Evolutionary conservation across 1,284 basidiomycete genomes (phyloP), one percentile per base, ranked within the genome.

Genomic region (Melampsora larici-populina): DNA sequence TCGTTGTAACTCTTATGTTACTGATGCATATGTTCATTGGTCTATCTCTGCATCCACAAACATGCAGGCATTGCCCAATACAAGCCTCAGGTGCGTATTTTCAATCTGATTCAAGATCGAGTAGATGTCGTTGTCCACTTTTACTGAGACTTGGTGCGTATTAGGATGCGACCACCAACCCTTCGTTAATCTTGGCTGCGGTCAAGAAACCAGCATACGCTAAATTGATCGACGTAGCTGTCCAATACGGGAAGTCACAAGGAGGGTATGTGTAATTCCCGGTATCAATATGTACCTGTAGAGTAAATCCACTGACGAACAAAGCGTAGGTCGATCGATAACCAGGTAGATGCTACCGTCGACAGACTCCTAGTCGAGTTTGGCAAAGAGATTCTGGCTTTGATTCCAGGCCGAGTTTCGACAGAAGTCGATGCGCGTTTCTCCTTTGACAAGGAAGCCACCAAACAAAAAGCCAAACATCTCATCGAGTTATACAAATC

Each of bases 371-470:
- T 75, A 26, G 93, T 98, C 83, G 94, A 93, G 85, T 99, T 99
- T 86, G 96, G 96, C 82, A 91, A 90, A 85, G 94, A 92, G 87
- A 98, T 99, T 84, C 88, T 99, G 79, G 87, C 88, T 81, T 93
- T 99, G 85, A 93, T 99, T 83, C 96, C 97, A 79, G 97, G 96
- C 80, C 92, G 96, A 85, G 96, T 99, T 81, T 99, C 96, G 70
- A 99, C 96, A 81, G 96, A 99, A 86, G 95, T 99, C 81, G 96
- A 99, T 85, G 96, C 97, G 79, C 90, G 91, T 81, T 89, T 98
- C 80, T 98, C 96, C 80, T 98, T 96, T 86, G 92, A 98, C 87
- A 97, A 93, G 86, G 89, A 91, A 85, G 92, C 84, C 51, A 96
- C 94, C 81, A 95, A 94, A 85, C 88, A 88, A 80, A 97, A 96